These are phyloP conservation scores for Xylaria longipes DNA, from an alignment of 495 filamentous ascomycete genomes.

Conservation along the genomic window DNA sequence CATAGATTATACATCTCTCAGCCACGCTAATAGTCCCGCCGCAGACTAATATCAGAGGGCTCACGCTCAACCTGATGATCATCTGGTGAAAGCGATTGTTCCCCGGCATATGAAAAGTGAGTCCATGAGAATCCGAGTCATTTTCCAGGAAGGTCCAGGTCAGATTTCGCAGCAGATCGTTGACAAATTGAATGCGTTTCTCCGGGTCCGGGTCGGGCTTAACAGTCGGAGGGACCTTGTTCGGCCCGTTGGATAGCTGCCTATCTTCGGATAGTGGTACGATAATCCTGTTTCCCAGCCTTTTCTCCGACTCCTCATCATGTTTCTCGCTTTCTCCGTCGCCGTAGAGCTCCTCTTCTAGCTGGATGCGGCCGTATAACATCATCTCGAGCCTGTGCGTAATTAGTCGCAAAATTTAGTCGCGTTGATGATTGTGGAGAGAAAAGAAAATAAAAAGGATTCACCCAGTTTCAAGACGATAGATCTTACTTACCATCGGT, in stretches of 20 bases:
- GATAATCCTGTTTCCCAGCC: background rate
- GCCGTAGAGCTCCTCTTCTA: background rate
- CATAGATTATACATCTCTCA: constrained; percentile 5
- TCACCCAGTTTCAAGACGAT: background rate
- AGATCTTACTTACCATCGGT: background rate
- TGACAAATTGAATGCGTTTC: background rate
- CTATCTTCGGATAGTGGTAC: background rate
- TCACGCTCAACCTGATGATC: background rate
- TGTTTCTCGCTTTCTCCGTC: background rate
- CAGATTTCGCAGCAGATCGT: background rate
- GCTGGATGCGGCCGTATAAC: background rate
- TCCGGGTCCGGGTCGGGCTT: background rate
- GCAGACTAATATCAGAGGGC: background rate
- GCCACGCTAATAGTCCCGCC: background rate
- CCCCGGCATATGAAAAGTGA: too few species aligned
- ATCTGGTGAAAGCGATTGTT: background rate
- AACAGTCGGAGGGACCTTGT: background rate
- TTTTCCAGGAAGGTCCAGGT: background rate
- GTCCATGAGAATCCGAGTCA: too few species aligned
- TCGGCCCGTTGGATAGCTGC: background rate
- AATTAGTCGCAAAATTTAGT: background rate
- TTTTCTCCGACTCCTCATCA: background rate
- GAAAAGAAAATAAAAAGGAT: background rate
- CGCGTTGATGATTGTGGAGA: background rate
- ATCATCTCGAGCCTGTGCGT: constrained; percentile 2